Base-by-base conservation (phyloP, 371 early-diverging fungal species). In the Gilbertella persicaria region DNA sequence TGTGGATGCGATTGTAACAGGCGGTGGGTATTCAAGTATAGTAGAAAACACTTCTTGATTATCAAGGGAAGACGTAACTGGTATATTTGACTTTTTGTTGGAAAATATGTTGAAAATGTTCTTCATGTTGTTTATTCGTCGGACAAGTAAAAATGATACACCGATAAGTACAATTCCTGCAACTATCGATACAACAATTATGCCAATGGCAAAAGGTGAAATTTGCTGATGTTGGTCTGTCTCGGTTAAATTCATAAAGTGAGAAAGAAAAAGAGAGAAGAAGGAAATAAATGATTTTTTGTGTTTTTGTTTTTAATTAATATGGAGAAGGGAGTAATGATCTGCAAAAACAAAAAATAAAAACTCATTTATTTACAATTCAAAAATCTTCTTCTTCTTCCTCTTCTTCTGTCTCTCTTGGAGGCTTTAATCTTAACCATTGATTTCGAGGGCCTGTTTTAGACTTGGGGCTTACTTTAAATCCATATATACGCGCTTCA, bases 401-500 rank as follows among this genome's bases (percentile, higher is more conserved):
- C 3, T 56, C 62, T 24, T 65, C 70, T 37, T 68, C 65, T 26
- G 65, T 57, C 42, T 69, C 58, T 53, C 69, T 64, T 28, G 65
- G 60, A 8, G 83, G 78, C 50, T 75, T 66, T 67, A 67, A 71
- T 49, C 93, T 76, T 58, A 91, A 68, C 91, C 91, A 91, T 60
- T 85, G 83, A 86, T 90, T 89, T 45, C 86, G 78, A 21, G 88
- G 86, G 4, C 90, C 91, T 45, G 76, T 64, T 8, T 54, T 63
- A 30, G 83, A 73, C 50, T 48, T 58, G 55, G 79, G 79, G 51
- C 77, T 78, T 17, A 93, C 78, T 45, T 82, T 74, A 72, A 95
- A 93, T 21, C 95, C 95, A 74, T 89, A 95, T 26, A 93, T 81
- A 20, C 73, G 79, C 19, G 92, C 92, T 24, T 82, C 74, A 70